Base-by-base conservation (phyloP, 257 asterid species). In the Solanum chmielewskii region DNA sequence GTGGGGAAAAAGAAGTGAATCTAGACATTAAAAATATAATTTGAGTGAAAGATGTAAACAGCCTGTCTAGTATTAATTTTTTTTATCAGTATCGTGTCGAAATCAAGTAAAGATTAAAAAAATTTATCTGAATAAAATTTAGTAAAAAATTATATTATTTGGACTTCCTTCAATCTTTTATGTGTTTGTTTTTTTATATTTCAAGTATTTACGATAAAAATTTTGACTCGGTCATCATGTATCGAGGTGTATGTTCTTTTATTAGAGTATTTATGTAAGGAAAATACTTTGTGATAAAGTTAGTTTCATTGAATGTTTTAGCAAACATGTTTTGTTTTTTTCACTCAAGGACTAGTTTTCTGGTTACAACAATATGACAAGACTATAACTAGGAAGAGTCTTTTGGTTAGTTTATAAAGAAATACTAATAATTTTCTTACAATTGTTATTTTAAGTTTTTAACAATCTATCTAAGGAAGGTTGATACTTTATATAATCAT, bases 21-120 rank as follows among this genome's bases (percentile, higher is more conserved):
- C 90, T 88, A 89, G 88, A 88, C 89, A 81, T 39, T 60, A 52
- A 2, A 52, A 20, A 23, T 83, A 85, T 52, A 52, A 18, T 52
- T 52, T 52, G n/a, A 52, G 62, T 52, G 75, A 89, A 90, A 89
- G 88, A 86, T 85, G 88, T 91, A 87, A 90, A 83, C 86, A 86
- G 85, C 85, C 42, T 87, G 91, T 85, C 87, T 70, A 3, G 47
- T 83, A 62, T 3, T 70, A 44, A 23, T 7, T 21, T 35, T 25
- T 83, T 86, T 59, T 86, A 82, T 42, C n/a, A 52, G 62, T 7
- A 76, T 42, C 82, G 8, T 3, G 35, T 52, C 23, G 23, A 0
- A 52, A 52, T 52, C 62, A 52, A 4, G 9, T 52, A 16, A 52
- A 16, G 23, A 52, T 52, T 0, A 1, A 16, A 16, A 4, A 9